These are phyloP conservation scores for Yamadazyma sp. DNA, from an alignment of 805 yeast genomes.

Conservation along the genomic window DNA sequence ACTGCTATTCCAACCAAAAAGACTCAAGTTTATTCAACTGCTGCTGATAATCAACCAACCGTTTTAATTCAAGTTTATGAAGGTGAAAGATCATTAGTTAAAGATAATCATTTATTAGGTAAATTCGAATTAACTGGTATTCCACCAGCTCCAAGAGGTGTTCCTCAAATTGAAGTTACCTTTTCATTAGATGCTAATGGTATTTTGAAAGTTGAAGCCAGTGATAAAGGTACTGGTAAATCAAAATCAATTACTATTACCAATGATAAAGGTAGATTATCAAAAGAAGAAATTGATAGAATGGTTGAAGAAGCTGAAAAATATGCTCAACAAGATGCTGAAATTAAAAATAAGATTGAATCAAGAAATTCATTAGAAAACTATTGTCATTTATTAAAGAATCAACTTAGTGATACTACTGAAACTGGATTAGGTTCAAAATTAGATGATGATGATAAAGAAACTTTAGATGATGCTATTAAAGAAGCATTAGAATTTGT, in stretches of 20 bases:
- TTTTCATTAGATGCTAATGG: constrained; percentile 99
- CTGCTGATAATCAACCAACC: constrained; percentile 97
- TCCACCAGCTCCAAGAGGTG: constrained; percentile 99
- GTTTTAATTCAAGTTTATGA: constrained; percentile 99
- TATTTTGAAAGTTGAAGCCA: constrained; percentile 98
- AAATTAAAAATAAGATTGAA: constrained; percentile 41
- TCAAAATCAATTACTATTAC: constrained; percentile 98
- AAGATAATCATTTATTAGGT: constrained; percentile 96
- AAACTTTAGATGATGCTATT: constrained; percentile 80
- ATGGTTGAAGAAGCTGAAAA: constrained; percentile 98
- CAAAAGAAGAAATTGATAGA: constrained; percentile 95
- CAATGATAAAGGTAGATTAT: constrained; percentile 97
- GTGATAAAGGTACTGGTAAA: constrained; percentile 98
- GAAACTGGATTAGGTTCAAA: constrained; percentile 62
- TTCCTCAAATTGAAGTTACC: constrained; percentile 98
- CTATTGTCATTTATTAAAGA: constrained; percentile 45
- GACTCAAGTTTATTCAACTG: constrained; percentile 98
- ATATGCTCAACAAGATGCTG: constrained; percentile 51
- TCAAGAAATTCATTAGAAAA: constrained; percentile 45
- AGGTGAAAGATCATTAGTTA: constrained; percentile 99
- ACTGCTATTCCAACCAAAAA: constrained; percentile 98
- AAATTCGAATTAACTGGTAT: constrained; percentile 97
- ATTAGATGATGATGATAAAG: constrained; percentile 88
- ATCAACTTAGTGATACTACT: constrained; percentile 37
- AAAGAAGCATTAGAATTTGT: constrained; percentile 85